Evolutionary conservation across 305 asterid species (phyloP).

Genomic region (Fraxinus nigra): DNA sequence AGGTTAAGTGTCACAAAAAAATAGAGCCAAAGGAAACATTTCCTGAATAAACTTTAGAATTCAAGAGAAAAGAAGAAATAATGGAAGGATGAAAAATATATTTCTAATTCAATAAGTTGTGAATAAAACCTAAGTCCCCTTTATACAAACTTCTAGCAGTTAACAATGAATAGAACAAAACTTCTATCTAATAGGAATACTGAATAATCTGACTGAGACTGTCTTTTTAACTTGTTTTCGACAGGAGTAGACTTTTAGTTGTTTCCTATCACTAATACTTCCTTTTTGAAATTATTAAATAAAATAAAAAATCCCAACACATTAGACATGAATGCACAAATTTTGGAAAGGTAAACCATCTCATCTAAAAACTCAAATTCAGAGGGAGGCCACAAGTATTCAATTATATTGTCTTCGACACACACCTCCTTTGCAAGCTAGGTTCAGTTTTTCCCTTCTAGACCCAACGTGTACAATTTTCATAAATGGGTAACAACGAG

Average conservation of each 20-base stretch:
- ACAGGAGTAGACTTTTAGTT: neutral
- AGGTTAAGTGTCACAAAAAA: neutral
- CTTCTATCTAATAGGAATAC: neutral
- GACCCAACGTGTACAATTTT: neutral
- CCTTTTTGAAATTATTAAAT: neutral
- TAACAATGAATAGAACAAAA: neutral
- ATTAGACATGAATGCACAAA: neutral
- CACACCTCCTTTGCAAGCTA: neutral
- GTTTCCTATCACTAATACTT: neutral
- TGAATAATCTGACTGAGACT: neutral
- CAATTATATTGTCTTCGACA: neutral
- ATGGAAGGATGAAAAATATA: neutral
- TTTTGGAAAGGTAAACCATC: neutral
- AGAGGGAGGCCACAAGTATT: neutral
- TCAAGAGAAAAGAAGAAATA: neutral
- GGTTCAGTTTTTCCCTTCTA: neutral
- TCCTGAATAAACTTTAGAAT: neutral
- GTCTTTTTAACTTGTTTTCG: neutral
- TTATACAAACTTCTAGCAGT: neutral
- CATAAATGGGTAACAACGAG: neutral
- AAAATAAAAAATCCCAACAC: neutral
- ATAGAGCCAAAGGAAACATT: neutral
- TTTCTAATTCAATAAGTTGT: neutral
- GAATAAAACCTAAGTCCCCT: neutral
- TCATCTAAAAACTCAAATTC: neutral